phyloP scores from a whole-genome alignment of 192 early-diverging fungal genomes.

The Tieghemiomyces parasiticus region DNA sequence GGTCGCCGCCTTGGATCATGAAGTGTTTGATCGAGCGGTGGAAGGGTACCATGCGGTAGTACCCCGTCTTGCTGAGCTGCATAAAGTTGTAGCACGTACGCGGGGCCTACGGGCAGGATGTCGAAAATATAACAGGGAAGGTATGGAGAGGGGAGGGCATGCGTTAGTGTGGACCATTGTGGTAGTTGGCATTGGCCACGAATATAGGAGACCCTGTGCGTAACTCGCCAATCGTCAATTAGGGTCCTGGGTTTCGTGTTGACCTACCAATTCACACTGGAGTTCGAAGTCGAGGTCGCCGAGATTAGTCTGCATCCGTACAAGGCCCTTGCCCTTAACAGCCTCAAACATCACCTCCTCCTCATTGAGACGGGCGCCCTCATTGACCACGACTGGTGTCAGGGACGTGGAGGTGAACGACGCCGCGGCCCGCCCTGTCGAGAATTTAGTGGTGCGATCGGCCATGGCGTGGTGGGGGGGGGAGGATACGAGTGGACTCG shows the following conservation, averaged over 20 bases:
- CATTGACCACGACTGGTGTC: slow-evolving; percentile 50
- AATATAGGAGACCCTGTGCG: too few species aligned
- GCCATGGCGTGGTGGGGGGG: too few species aligned
- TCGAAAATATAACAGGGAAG: slow-evolving; percentile 15
- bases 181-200: too few species aligned
- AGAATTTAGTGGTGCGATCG: slow-evolving; percentile 60
- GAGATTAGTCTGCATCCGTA: slow-evolving; percentile 61
- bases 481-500: too few species aligned
- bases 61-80: slow-evolving; percentile 65
- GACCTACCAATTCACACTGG: slow-evolving; percentile 35
- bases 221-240: too few species aligned
- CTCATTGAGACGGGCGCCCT: slow-evolving; percentile 49
- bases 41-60: slow-evolving; percentile 72
- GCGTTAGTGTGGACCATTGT: too few species aligned
- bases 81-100: slow-evolving; percentile 88
- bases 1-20: slow-evolving; percentile 97
- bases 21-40: slow-evolving; percentile 84
- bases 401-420: slow-evolving; percentile 83
- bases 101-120: slow-evolving; percentile 43
- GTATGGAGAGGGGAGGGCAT: too few species aligned
- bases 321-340: slow-evolving; percentile 71
- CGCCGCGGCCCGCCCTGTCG: slow-evolving; percentile 55
- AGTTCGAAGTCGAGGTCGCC: slow-evolving; percentile 72
- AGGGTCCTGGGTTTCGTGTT: too few species aligned
- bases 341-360: slow-evolving; percentile 83